These are phyloP conservation scores for Rubroboletus pulcherrimus DNA, from an alignment of 768 basidiomycete species.

Conservation along the genomic window DNA sequence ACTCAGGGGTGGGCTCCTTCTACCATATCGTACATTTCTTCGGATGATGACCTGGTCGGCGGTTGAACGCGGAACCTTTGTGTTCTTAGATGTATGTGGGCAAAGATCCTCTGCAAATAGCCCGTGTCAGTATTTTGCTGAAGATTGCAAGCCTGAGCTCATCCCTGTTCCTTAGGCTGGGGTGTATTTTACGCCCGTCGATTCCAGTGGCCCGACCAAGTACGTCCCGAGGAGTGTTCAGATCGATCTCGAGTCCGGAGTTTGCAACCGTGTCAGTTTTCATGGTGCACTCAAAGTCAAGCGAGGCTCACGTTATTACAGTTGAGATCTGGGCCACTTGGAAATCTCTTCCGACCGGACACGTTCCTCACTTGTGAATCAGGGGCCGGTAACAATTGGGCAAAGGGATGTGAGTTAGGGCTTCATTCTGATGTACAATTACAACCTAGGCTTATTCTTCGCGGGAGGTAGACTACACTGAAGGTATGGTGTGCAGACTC, in stretches of 20 bases:
- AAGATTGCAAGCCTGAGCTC: neutral
- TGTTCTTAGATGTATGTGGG: slow-evolving; percentile 59
- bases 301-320: slow-evolving; percentile 26
- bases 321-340: slow-evolving; percentile 67
- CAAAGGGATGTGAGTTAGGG: slow-evolving; percentile 75
- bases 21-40: slow-evolving; percentile 2
- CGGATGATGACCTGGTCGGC: slow-evolving; percentile 15
- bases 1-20: slow-evolving; percentile 50
- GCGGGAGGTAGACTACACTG: slow-evolving; percentile 68
- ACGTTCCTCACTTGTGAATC: slow-evolving; percentile 66
- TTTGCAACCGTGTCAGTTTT: slow-evolving; percentile 65
- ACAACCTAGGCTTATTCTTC: slow-evolving; percentile 16
- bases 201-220: slow-evolving; percentile 49
- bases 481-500: slow-evolving; percentile 48
- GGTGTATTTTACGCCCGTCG: slow-evolving; percentile 79
- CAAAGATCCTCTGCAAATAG: slow-evolving; percentile 69
- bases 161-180: slow-evolving; percentile 47
- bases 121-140: slow-evolving; percentile 48
- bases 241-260: slow-evolving; percentile 86
- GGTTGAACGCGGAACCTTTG: slow-evolving; percentile 6
- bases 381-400: slow-evolving; percentile 91
- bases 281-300: neutral
- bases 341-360: slow-evolving; percentile 80
- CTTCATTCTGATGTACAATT: slow-evolving; percentile 13
- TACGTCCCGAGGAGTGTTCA: slow-evolving; percentile 90